A percentile compares a stretch with the other conserved stretches of the same genome.
These are phyloP conservation scores for Hypoxylon fragiforme DNA, from an alignment of 495 filamentous ascomycete genomes.

Conservation along the genomic window DNA sequence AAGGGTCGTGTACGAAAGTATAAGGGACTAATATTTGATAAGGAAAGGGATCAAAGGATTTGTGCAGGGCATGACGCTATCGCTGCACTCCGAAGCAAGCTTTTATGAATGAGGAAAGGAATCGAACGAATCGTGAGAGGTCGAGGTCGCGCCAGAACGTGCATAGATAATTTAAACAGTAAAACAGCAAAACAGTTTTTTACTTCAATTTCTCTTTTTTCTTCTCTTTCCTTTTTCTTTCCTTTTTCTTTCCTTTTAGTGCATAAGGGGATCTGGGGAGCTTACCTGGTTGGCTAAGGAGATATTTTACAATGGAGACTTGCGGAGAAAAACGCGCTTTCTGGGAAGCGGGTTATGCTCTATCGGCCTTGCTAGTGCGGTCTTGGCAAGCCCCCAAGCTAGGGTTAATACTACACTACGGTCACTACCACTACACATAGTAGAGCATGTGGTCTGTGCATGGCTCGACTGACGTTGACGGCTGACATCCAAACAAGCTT, in stretches of 20 bases:
- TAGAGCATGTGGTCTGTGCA: conserved; percentile 21
- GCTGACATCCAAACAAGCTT: conserved; percentile 7
- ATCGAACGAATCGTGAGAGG: not conserved
- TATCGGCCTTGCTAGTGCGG: too few relatives aligned
- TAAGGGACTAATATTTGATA: too few relatives aligned
- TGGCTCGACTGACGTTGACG: conserved; percentile 16
- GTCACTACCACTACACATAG: too few relatives aligned
- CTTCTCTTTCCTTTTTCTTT: conserved; percentile 3
- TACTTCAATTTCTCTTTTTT: conserved; percentile 6
- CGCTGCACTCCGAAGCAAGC: conserved; percentile 9
- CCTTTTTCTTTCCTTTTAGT: conserved; percentile 1
- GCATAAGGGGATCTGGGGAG: not conserved
- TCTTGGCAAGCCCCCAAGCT: too few relatives aligned
- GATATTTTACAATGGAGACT: conserved; percentile 13
- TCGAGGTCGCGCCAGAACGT: conserved; percentile 8
- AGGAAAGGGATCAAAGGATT: conserved; percentile 25
- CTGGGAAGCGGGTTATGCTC: conserved; percentile 25
- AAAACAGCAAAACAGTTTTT: too few relatives aligned
- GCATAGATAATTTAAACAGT: too few relatives aligned
- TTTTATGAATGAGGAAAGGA: conserved; percentile 15
- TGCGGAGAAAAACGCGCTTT: conserved; percentile 26
- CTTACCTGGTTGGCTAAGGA: conserved; percentile 15
- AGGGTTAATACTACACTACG: too few relatives aligned
- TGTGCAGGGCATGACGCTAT: conserved; percentile 33
- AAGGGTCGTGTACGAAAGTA: conserved; percentile 8